Conservation (phyloP, 1,284 basidiomycete genomes). For the Wolfiporia cocos region DNA sequence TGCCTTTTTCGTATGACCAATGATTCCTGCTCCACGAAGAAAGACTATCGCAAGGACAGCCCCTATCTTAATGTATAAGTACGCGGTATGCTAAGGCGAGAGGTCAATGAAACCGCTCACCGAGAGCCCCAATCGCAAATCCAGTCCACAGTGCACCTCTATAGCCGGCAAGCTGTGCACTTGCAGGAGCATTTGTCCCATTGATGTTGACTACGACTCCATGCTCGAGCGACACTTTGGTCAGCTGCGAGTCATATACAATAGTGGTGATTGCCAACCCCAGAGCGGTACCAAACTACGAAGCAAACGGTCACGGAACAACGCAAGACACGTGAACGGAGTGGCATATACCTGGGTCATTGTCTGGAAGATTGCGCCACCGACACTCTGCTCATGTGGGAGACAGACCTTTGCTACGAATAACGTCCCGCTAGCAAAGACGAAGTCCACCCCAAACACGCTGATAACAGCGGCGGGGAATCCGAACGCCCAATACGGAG, state of each 20-base stretch:
- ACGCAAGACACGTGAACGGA: no score
- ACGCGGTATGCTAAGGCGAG: no score
- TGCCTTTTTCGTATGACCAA: no score
- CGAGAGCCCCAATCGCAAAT: conserved; percentile 53
- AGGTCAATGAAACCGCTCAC: conserved; percentile 28
- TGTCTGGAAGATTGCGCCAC: conserved; percentile 72
- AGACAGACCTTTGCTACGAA: conserved; percentile 71
- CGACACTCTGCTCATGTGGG: conserved; percentile 74
- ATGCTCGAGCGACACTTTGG: conserved; percentile 21
- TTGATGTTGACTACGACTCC: conserved; percentile 25
- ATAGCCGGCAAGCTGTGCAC: conserved; percentile 44
- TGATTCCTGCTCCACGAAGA: conserved; percentile 53
- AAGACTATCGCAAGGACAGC: conserved; percentile 43
- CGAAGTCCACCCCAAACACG: conserved; percentile 78
- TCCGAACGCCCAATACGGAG: conserved; percentile 73
- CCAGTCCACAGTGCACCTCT: conserved; percentile 58
- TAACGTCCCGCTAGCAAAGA: conserved; percentile 69
- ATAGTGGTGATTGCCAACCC: conserved; percentile 75
- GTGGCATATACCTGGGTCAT: conserved; percentile 66
- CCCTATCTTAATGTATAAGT: no score
- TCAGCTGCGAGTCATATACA: conserved; percentile 52
- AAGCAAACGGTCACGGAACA: neutral
- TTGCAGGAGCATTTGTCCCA: conserved; percentile 28
- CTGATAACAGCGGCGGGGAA: conserved; percentile 73
- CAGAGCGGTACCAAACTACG: conserved; percentile 69